Conservation (phyloP, 139 green algal genomes). For the Micromonas pusilla region DNA sequence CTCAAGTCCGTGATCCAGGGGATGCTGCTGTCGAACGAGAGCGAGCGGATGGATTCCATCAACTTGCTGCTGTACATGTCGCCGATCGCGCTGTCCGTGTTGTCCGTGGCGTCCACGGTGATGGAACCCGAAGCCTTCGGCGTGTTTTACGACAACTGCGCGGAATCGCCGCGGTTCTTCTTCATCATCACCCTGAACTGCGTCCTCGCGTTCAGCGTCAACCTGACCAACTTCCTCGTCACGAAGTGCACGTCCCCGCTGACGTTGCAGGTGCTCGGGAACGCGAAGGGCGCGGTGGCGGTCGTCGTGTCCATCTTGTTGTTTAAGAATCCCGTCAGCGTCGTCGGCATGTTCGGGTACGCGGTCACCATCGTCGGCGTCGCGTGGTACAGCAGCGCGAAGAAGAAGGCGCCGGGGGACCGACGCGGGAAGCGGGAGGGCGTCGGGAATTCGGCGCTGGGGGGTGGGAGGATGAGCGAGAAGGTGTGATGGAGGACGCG, state of each 20-base stretch:
- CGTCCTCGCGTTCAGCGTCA: constrained; percentile 84
- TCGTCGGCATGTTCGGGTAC: constrained; percentile 69
- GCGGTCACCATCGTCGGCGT: constrained; percentile 62
- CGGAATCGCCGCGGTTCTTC: not conserved
- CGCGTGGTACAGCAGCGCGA: not conserved
- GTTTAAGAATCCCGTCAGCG: constrained; percentile 76
- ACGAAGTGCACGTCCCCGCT: constrained; percentile 89
- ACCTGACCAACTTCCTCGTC: constrained; percentile 96
- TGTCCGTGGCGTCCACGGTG: constrained; percentile 56
- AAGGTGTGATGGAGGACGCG: no score
- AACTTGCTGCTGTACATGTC: constrained; percentile 91
- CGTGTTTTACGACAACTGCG: not conserved
- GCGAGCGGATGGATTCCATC: constrained; percentile 69
- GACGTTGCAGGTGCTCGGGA: constrained; percentile 94
- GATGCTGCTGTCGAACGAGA: constrained; percentile 53
- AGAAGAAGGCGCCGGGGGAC: not conserved
- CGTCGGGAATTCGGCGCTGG: not conserved
- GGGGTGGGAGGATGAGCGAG: not conserved
- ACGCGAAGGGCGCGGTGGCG: constrained; percentile 77
- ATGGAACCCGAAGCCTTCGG: constrained; percentile 6
- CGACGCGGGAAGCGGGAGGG: not conserved
- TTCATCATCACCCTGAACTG: constrained; percentile 52
- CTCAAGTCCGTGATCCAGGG: constrained; percentile 78
- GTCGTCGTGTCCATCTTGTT: constrained; percentile 69
- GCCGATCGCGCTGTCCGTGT: constrained; percentile 52